Evolutionary conservation across 495 filamentous ascomycete genomes (phyloP).

Genomic region (Parathielavia hyrcaniae): DNA sequence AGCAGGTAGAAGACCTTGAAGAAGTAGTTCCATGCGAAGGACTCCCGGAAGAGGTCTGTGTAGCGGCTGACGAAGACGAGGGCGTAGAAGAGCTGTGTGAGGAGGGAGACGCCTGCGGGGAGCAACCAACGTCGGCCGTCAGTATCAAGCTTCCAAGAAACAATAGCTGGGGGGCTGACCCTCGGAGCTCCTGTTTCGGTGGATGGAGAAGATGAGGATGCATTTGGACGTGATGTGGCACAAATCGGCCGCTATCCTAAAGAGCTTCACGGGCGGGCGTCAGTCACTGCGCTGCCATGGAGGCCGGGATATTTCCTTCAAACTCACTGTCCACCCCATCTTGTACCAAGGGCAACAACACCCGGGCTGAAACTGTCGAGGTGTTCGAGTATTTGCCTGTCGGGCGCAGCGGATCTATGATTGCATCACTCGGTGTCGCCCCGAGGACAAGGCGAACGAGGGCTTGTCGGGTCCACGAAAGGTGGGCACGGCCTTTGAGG

Average conservation of each 20-base stretch:
- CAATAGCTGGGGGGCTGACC: constrained; percentile 46
- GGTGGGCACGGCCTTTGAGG: background rate
- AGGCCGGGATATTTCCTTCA: background rate
- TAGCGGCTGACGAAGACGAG: constrained; percentile 83
- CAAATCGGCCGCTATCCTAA: constrained; percentile 74
- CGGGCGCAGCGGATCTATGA: constrained; percentile 5
- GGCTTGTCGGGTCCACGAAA: background rate
- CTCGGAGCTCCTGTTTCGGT: constrained; percentile 81
- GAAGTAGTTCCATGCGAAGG: constrained; percentile 57
- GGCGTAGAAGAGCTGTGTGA: constrained; percentile 85
- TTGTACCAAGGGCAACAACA: background rate
- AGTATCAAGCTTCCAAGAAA: background rate
- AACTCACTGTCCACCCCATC: constrained; percentile 13
- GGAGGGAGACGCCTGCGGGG: constrained; percentile 77
- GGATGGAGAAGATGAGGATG: constrained; percentile 87
- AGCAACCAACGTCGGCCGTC: constrained; percentile 19
- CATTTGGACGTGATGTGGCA: constrained; percentile 79
- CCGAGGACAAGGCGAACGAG: background rate
- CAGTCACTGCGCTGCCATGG: background rate
- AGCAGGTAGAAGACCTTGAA: constrained; percentile 83
- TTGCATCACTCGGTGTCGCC: constrained; percentile 10
- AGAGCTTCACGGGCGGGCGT: constrained; percentile 44
- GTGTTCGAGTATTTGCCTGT: background rate
- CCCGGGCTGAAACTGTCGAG: background rate
- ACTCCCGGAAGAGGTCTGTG: constrained; percentile 63